Evolutionary conservation across 345 rosid species (phyloP).

Genomic region (Eucalyptus pauciflora): DNA sequence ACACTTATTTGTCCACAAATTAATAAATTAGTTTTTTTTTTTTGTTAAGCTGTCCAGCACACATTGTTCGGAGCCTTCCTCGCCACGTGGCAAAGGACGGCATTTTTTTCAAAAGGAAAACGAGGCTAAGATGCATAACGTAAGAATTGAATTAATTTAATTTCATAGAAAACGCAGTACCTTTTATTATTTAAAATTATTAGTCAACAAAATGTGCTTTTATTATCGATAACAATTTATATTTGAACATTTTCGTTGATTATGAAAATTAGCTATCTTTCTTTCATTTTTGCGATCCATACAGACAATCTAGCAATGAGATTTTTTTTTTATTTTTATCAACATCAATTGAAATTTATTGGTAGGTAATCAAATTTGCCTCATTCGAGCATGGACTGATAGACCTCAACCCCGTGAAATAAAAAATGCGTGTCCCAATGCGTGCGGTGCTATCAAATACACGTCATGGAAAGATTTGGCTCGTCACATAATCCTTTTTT

Average conservation of each 20-base stretch:
- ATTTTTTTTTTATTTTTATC: neutral
- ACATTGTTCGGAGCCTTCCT: neutral
- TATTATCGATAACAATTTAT: neutral
- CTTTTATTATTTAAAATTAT: neutral
- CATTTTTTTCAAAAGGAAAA: neutral
- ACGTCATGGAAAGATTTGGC: neutral
- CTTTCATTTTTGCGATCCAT: neutral
- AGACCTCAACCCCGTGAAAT: neutral
- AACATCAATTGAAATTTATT: neutral
- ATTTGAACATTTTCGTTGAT: fast-evolving
- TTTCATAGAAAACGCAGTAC: neutral
- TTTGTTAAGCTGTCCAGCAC: neutral
- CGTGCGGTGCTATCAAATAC: neutral
- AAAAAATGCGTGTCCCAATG: neutral
- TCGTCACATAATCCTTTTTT: neutral
- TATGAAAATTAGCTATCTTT: neutral
- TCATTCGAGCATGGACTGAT: neutral
- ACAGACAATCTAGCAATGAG: too few species aligned
- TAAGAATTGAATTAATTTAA: neutral
- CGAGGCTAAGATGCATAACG: too few species aligned
- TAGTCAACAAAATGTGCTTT: neutral
- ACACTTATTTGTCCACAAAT: neutral
- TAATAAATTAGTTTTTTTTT: neutral
- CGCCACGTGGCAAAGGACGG: neutral
- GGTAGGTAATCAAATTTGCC: neutral